These are phyloP conservation scores for Daldinia decipiens DNA, from an alignment of 495 filamentous ascomycete genomes.

Conservation along the genomic window DNA sequence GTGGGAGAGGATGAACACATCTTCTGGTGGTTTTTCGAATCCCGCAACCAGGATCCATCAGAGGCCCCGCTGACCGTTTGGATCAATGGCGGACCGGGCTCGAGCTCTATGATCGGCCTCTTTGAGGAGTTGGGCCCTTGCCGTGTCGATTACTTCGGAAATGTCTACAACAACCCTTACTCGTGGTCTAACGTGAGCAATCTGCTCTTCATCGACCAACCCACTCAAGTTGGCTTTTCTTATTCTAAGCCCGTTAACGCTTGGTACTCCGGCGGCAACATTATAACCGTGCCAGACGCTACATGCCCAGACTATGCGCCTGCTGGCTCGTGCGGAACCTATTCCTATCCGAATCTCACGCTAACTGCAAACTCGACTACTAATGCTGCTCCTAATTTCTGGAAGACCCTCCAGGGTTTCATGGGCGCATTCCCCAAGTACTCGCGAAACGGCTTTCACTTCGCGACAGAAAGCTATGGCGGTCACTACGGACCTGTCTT, in stretches of 20 bases:
- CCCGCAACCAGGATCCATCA: conserved; percentile 62
- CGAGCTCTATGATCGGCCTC: conserved; percentile 69
- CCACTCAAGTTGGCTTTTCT: conserved; percentile 67
- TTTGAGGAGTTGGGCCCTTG: conserved; percentile 74
- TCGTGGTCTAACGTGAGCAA: conserved; percentile 69
- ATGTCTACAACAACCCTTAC: conserved; percentile 65
- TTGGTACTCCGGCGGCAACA: conserved; percentile 51
- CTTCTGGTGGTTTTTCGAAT: conserved; percentile 75
- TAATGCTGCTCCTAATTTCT: conserved; percentile 67
- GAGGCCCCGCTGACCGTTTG: conserved; percentile 69
- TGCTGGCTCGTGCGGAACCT: conserved; percentile 62
- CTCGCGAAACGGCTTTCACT: conserved; percentile 64
- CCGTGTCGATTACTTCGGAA: conserved; percentile 60
- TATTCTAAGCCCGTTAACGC: conserved; percentile 65
- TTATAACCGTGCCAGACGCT: conserved; percentile 55
- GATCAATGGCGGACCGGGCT: conserved; percentile 70
- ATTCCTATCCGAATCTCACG: conserved; percentile 60
- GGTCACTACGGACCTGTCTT: conserved; percentile 75
- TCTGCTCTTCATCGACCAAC: conserved; percentile 71
- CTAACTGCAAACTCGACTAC: conserved; percentile 65
- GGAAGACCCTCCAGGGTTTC: conserved; percentile 69
- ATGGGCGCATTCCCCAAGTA: conserved; percentile 72
- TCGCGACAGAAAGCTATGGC: conserved; percentile 71
- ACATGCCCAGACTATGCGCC: conserved; percentile 66
- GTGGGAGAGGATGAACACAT: conserved; percentile 69